A percentile compares a stretch with the other conserved stretches of the same genome.
phyloP scores from a whole-genome alignment of 164 flowering plant genomes.

The Stephania cephalantha region DNA sequence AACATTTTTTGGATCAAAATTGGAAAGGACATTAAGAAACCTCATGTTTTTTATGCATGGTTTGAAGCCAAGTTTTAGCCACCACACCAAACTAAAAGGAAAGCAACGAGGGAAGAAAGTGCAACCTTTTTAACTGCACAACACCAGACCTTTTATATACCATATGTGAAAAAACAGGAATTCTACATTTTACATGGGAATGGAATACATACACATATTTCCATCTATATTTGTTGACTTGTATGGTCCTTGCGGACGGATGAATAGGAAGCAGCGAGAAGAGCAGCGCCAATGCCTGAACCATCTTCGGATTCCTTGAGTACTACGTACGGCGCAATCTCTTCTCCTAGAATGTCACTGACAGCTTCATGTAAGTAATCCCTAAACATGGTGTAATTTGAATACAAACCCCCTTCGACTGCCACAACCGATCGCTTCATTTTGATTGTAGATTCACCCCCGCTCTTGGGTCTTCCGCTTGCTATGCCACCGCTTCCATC shows the following conservation, averaged over 20 bases:
- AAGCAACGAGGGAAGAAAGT: too few relatives aligned
- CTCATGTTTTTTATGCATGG: too few relatives aligned
- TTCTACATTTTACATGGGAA: constrained; percentile 41
- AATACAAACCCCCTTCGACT: constrained; percentile 67
- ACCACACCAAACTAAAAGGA: neutral
- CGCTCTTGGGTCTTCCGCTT: constrained; percentile 40
- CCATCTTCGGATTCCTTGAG: constrained; percentile 72
- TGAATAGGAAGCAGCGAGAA: constrained; percentile 74
- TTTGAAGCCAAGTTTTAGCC: too few relatives aligned
- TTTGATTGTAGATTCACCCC: constrained; percentile 26
- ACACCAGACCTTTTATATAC: constrained; percentile 23
- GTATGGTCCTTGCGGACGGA: constrained; percentile 31
- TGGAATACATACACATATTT: constrained; percentile 7
- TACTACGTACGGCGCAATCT: constrained; percentile 54
- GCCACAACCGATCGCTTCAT: constrained; percentile 80
- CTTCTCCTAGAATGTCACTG: constrained; percentile 71
- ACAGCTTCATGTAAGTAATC: constrained; percentile 76
- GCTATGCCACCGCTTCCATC: constrained; percentile 72
- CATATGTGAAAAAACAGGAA: constrained; percentile 18
- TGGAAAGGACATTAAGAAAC: too few relatives aligned
- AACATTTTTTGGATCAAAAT: neutral
- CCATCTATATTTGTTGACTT: constrained; percentile 29
- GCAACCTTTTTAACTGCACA: constrained; percentile 21
- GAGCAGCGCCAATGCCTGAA: constrained; percentile 86
- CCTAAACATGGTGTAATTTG: constrained; percentile 56